Evolutionary conservation across 2,329 filamentous ascomycete genomes (phyloP).

Genomic region (Phaeosphaeriaceae sp.): DNA sequence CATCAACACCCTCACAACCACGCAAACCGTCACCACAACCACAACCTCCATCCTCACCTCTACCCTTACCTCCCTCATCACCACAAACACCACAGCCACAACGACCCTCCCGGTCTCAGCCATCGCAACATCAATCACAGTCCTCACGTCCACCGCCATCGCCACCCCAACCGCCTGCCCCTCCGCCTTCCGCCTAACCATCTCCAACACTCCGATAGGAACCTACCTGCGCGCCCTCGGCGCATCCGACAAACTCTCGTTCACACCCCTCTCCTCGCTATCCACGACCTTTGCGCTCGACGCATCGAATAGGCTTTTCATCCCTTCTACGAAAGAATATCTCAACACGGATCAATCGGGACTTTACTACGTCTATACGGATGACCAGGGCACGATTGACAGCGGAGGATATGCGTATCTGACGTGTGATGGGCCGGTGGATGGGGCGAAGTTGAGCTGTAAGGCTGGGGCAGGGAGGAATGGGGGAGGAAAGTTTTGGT

Average conservation of each 20-base stretch:
- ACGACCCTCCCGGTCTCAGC: neutral
- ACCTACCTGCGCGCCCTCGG: conserved; percentile 3
- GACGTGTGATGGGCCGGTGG: neutral
- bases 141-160: neutral
- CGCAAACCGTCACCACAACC: conserved; percentile 1
- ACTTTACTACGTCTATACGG: neutral
- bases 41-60: conserved; percentile 2
- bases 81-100: neutral
- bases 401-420: conserved; percentile 1
- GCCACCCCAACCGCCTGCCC: neutral
- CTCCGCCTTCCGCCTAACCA: neutral
- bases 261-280: neutral
- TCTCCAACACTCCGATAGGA: neutral
- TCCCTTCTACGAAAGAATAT: neutral
- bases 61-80: neutral
- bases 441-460: neutral
- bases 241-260: conserved; percentile 2
- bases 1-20: neutral
- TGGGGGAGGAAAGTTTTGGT: neutral
- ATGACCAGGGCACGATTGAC: neutral
- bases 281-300: neutral
- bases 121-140: neutral
- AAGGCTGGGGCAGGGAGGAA: neutral
- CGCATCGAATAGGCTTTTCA: neutral
- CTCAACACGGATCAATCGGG: neutral